Percentiles rank a stretch among this genome's conserved stretches.
These are phyloP conservation scores for Astrocystis sublimbata DNA, from an alignment of 495 filamentous ascomycete species.

Conservation along the genomic window DNA sequence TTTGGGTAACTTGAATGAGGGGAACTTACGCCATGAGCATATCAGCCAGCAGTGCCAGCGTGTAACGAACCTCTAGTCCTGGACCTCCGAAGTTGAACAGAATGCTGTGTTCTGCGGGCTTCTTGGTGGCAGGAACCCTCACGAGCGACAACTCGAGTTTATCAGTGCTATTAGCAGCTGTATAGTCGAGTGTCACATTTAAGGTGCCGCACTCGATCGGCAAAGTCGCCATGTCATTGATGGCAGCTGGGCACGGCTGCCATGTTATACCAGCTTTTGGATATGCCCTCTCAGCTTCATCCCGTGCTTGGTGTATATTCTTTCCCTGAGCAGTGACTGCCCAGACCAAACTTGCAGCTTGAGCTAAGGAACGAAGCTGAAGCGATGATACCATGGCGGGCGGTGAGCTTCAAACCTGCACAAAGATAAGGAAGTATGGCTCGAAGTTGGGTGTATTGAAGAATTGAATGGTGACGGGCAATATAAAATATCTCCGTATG, in stretches of 20 bases:
- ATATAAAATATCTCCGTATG: too few species aligned
- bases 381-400: too few species aligned
- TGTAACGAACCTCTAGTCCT: constrained; percentile 24
- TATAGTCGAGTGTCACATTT: constrained; percentile 46
- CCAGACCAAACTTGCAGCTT: not conserved
- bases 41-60: constrained; percentile 16
- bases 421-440: too few species aligned
- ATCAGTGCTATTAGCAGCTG: constrained; percentile 23
- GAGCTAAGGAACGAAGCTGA: not conserved
- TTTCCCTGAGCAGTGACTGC: not conserved
- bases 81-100: constrained; percentile 50
- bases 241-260: constrained; percentile 14
- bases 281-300: not conserved
- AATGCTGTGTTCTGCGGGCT: constrained; percentile 37
- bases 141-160: constrained; percentile 38
- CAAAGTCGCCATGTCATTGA: not conserved
- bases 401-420: too few species aligned
- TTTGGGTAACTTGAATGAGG: too few species aligned
- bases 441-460: too few species aligned
- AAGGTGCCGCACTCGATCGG: constrained; percentile 39
- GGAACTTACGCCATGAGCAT: constrained; percentile 25
- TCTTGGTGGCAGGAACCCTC: constrained; percentile 30
- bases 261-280: constrained; percentile 4
- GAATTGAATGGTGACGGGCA: too few species aligned
- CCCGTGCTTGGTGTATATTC: not conserved